Evolutionary conservation across 1,284 basidiomycete species (phyloP).

Genomic region (Boletus austroedulis): DNA sequence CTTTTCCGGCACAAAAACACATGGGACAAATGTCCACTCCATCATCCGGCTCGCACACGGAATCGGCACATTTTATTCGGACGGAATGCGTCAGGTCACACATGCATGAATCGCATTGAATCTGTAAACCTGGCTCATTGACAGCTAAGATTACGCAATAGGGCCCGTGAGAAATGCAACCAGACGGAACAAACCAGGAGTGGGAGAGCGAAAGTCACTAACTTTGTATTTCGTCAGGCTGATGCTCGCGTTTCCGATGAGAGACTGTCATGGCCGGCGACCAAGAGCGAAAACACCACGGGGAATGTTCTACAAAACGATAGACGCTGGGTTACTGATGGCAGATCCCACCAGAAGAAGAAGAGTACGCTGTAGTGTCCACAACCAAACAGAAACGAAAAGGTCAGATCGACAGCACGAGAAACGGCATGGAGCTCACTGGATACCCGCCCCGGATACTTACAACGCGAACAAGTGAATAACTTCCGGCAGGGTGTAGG

Average conservation of each 20-base stretch:
- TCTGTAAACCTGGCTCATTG: constrained; percentile 74
- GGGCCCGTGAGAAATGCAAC: constrained; percentile 37
- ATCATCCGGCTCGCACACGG: constrained; percentile 68
- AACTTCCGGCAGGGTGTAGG: neutral
- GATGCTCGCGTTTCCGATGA: constrained; percentile 67
- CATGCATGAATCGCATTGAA: constrained; percentile 70
- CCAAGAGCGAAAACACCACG: neutral
- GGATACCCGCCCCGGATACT: neutral
- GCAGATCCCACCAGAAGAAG: neutral
- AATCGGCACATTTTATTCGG: constrained; percentile 87
- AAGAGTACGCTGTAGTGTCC: neutral
- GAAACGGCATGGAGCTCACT: constrained; percentile 2
- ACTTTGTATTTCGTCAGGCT: constrained; percentile 76
- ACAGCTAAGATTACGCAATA: constrained; percentile 54
- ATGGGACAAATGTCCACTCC: constrained; percentile 85
- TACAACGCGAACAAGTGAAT: neutral
- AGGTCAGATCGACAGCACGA: neutral
- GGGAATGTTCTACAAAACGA: neutral
- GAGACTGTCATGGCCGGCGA: constrained; percentile 63
- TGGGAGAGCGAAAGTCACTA: constrained; percentile 33
- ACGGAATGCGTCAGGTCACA: constrained; percentile 85
- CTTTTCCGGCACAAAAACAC: constrained; percentile 92
- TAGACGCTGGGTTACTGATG: neutral
- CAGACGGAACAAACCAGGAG: constrained; percentile 21
- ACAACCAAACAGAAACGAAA: neutral